These are phyloP conservation scores for Candida ponderosae DNA, from an alignment of 805 yeast genomes.

Conservation along the genomic window DNA sequence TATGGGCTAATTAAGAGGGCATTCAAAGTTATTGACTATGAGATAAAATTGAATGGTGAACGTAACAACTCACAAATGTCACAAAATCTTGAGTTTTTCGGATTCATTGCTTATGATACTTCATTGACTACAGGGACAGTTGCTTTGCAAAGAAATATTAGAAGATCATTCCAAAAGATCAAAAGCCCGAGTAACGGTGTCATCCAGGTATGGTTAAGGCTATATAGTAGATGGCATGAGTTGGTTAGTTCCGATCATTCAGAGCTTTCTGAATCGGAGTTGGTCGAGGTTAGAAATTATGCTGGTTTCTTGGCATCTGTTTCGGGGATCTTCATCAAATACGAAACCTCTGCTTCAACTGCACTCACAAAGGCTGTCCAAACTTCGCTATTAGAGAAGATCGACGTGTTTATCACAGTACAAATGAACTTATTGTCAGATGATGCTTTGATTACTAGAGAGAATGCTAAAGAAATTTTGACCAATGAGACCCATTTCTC, in stretches of 20 bases:
- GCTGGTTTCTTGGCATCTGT: conserved; percentile 69
- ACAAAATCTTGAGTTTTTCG: conserved; percentile 30
- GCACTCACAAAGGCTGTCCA: conserved; percentile 12
- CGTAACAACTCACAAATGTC: conserved; percentile 9
- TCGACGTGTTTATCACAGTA: conserved; percentile 40
- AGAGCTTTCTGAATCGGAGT: conserved; percentile 26
- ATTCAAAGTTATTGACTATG: conserved; percentile 20
- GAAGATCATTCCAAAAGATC: conserved; percentile 27
- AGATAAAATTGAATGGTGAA: conserved; percentile 19
- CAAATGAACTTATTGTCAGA: conserved; percentile 43
- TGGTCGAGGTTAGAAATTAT: conserved; percentile 49
- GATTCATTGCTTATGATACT: conserved; percentile 42
- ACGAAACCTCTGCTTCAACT: conserved; percentile 13
- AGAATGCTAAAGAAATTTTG: conserved; percentile 64
- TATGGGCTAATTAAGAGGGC: conserved; percentile 40
- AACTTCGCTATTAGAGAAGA: conserved; percentile 25
- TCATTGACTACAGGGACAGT: conserved; percentile 60
- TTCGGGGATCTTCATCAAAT: conserved; percentile 50
- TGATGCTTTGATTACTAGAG: conserved; percentile 49
- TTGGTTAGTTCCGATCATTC: conserved; percentile 14
- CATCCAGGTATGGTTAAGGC: conserved; percentile 32
- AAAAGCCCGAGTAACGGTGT: conserved; percentile 26
- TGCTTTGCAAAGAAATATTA: conserved; percentile 63
- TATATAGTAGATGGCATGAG: conserved; percentile 41
- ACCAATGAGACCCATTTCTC: conserved; percentile 58